Conservation (phyloP, 2,329 filamentous ascomycete species). For the Arthrinium phaeospermum region DNA sequence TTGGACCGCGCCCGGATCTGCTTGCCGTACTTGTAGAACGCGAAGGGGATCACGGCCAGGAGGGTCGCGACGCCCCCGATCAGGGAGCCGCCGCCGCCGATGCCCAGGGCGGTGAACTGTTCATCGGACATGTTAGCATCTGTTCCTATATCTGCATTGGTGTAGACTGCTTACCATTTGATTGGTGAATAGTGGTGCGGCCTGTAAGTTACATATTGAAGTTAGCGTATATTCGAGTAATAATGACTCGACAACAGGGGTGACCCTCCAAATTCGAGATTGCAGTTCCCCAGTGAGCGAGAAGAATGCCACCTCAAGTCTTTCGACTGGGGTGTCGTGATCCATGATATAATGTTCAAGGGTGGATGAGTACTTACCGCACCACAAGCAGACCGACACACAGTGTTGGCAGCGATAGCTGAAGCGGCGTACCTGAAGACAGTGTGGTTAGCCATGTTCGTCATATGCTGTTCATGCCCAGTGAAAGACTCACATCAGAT, state of each 20-base stretch:
- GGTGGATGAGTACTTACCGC: conserved; percentile 43
- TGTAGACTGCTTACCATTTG: conserved; percentile 48
- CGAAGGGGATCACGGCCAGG: conserved; percentile 62
- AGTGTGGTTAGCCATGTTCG: neutral
- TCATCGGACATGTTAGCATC: neutral
- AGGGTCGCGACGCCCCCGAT: conserved; percentile 50
- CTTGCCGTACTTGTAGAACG: conserved; percentile 59
- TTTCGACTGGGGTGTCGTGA: too few species aligned
- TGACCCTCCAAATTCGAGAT: neutral
- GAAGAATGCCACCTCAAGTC: too few species aligned
- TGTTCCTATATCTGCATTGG: too few species aligned
- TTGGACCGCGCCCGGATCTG: conserved; percentile 46
- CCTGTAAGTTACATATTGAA: neutral
- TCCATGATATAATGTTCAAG: neutral
- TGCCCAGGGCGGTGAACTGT: conserved; percentile 59
- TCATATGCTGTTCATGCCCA: neutral
- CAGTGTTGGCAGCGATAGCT: conserved; percentile 68
- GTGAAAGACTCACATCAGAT: conserved; percentile 55
- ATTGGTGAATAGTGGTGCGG: conserved; percentile 62
- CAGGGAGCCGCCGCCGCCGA: conserved; percentile 62
- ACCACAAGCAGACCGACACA: conserved; percentile 62
- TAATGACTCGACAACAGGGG: neutral
- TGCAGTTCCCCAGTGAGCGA: neutral
- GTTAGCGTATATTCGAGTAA: neutral
- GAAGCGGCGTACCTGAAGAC: conserved; percentile 60